Evolutionary conservation across 2,329 filamentous ascomycete species (phyloP), one percentile per base, ranked within the genome.

Genomic region (Pseudocercospora fijiensis): DNA sequence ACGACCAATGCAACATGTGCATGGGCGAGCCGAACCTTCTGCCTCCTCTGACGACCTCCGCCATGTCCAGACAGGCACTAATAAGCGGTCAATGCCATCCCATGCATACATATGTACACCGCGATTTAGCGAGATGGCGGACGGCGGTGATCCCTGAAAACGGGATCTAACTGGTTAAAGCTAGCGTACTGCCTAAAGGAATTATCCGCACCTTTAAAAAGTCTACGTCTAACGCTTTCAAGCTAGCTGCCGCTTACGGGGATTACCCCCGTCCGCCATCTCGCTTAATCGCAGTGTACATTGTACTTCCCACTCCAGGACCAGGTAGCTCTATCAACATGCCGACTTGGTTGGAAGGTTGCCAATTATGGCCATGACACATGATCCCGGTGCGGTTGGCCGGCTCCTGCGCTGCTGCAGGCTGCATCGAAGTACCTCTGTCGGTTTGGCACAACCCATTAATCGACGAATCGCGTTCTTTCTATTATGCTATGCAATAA

Each of bases 21-120:
- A 45, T 63, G 57, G 57, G 62, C 67, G 67, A 64, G 61, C 62
- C 65, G 65, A 67, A 60, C 67, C 67, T 67, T 60, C 28, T 58
- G 45, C 57, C 41, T 16, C 41, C 24, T 37, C 53, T 58, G 28
- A 56, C 28, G 51, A 51, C 37, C n/a, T 60, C 18, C 49, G 43
- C 57, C 57, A 20, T 45, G 26, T 47, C 45, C 16, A 45, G 41
- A 56, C 53, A 56, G 53, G 28, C 53, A 41, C 53, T 57, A 51
- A 51, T 57, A 51, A 51, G 57, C 61, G 61, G 61, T 60, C 61
- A 63, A 57, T 60, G 57, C 56, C 47, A 63, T 60, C 61, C 61
- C 61, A 22, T 33, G 45, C 57, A 49, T 33, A n/a, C n/a, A n/a
- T n/a, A n/a, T n/a, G n/a, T n/a, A n/a, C n/a, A n/a, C n/a, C n/a